A percentile compares a stretch with the other conserved stretches of the same genome.
These are phyloP conservation scores for Peronospora belbahrii DNA, from an alignment of 352 stramenopile genomes.

Conservation along the genomic window DNA sequence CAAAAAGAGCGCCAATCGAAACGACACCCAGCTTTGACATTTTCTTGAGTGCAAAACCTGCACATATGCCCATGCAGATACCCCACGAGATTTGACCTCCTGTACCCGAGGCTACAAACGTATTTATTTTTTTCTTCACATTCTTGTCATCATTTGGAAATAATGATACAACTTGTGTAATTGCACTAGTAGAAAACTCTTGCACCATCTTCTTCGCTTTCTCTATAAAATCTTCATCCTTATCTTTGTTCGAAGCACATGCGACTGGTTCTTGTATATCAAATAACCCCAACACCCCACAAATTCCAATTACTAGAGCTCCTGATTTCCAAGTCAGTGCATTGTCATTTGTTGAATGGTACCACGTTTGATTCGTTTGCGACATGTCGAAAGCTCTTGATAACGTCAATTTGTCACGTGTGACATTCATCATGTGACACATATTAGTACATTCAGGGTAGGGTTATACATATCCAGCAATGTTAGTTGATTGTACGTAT, in stretches of 20 bases:
- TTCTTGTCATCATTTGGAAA: slow-evolving; percentile 39
- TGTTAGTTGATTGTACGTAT: not conserved
- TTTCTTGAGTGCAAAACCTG: slow-evolving; percentile 87
- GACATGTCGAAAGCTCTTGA: slow-evolving; percentile 8
- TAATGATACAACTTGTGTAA: slow-evolving; percentile 28
- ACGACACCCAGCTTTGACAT: slow-evolving; percentile 86
- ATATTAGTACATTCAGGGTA: not conserved
- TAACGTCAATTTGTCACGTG: not conserved
- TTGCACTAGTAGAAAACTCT: slow-evolving; percentile 30
- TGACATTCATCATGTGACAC: slow-evolving; percentile 3
- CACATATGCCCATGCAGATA: slow-evolving; percentile 86
- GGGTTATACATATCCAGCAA: slow-evolving; percentile 6
- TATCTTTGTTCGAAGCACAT: slow-evolving; percentile 14
- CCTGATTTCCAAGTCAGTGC: slow-evolving; percentile 17
- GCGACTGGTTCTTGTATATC: slow-evolving; percentile 9
- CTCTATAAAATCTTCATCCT: slow-evolving; percentile 41
- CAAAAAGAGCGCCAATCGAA: slow-evolving; percentile 77
- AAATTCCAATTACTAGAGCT: slow-evolving; percentile 13
- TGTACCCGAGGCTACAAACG: slow-evolving; percentile 60
- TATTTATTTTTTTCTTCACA: slow-evolving; percentile 42
- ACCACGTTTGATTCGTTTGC: not conserved
- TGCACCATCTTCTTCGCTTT: slow-evolving; percentile 57
- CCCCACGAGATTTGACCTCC: slow-evolving; percentile 84
- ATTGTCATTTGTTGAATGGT: slow-evolving; percentile 6
- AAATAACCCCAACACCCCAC: slow-evolving; percentile 5